Base-by-base conservation (phyloP, 768 basidiomycete genomes). In the Mycena pura region DNA sequence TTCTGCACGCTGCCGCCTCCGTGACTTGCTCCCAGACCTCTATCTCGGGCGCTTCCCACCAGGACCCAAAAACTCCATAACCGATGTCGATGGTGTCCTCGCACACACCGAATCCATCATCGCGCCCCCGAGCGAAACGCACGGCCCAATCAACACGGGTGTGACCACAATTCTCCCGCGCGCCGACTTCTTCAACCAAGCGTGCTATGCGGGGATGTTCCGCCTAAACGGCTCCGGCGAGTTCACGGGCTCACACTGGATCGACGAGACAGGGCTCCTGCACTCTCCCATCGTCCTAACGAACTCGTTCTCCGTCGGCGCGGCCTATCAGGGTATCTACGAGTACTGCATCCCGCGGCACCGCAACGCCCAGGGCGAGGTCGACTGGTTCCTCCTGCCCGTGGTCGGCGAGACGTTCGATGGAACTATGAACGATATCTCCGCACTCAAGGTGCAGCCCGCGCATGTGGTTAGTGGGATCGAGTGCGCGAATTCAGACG, bases 361-460 rank as follows among this genome's bases (percentile, higher is more conserved):
- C 36, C 43, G 54, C 54, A 56, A 34, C 32, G 45, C 31, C 32
- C 24, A 45, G 24, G 54, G 54, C 24, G 45, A 45, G 17, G 24
- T 55, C 6, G 53, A 56, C 45, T 56, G 54, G 54, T 56, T 56
- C 45, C 25, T 56, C 14, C 45, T 56, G 15, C 54, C 54, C 36
- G 54, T 56, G 14, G 54, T 56, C 54, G 54, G 54, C 17, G 54
- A 56, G 54, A 56, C 54, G 45, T 56, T 56, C 34, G 54, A 56
- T 25, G 54, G 54, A 3, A 46, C 36, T 19, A 56, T 56, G 54
- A 56, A 34, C 54, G 54, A 56, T 21, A 46, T 56, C 32, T 45
- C 32, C 9, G 43, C 54, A 10, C 21, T 56, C 10, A 46, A 45
- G 32, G 54, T 56, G n/a, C 15, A 56, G 32, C 34, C 43, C 6